Evolutionary conservation across 805 yeast genomes (phyloP).

Genomic region (Metschnikowia cubensis): DNA sequence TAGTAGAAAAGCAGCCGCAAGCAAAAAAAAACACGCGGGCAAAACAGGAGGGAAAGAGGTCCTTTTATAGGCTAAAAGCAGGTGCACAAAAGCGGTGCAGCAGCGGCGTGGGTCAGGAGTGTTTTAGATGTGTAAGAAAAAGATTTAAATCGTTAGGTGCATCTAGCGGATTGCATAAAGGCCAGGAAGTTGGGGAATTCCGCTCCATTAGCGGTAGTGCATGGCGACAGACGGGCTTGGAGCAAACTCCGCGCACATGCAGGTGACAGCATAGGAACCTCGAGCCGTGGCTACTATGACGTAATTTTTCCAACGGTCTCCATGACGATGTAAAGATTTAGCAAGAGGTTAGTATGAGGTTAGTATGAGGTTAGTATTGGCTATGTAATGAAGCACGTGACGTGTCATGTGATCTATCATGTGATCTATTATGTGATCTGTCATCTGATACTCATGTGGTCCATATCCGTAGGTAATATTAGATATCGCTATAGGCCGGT

Average conservation of each 20-base stretch:
- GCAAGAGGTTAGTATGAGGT: too few relatives aligned
- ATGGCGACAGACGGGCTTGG: background rate
- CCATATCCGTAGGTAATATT: too few relatives aligned
- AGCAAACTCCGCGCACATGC: background rate
- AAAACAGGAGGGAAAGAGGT: background rate
- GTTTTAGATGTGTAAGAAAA: slow-evolving; percentile 1
- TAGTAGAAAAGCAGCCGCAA: background rate
- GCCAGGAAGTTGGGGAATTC: slow-evolving; percentile 3
- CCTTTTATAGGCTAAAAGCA: background rate
- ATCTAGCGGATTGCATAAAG: slow-evolving; percentile 3
- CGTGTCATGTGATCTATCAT: too few relatives aligned
- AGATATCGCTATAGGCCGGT: too few relatives aligned
- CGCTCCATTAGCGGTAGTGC: slow-evolving; percentile 4
- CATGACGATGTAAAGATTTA: too few relatives aligned
- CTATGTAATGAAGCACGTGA: too few relatives aligned
- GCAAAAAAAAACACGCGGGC: background rate
- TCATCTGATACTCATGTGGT: too few relatives aligned
- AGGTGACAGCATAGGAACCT: background rate
- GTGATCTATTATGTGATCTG: too few relatives aligned
- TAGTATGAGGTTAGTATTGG: too few relatives aligned
- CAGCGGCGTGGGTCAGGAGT: background rate
- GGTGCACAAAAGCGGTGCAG: slow-evolving; percentile 1
- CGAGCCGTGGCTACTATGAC: too few relatives aligned
- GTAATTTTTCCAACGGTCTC: too few relatives aligned
- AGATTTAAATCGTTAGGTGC: slow-evolving; percentile 4